A percentile compares a stretch with the other conserved stretches of the same genome.
These are phyloP conservation scores for Harringtonia aguacate DNA, from an alignment of 2,329 filamentous ascomycete species.

Conservation along the genomic window DNA sequence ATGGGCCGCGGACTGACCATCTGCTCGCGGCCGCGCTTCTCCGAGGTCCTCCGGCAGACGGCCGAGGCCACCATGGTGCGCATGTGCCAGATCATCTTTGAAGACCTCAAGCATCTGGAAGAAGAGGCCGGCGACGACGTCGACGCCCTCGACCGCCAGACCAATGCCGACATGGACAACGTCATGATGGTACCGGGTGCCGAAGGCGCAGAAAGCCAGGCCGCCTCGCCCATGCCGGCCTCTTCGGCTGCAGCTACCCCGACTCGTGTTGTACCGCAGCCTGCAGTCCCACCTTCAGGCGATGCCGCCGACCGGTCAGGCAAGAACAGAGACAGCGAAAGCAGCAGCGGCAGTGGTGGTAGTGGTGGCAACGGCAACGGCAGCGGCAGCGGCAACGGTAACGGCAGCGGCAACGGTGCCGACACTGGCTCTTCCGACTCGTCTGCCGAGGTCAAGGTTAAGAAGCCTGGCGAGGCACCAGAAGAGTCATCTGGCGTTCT, in stretches of 20 bases:
- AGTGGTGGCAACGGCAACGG: too few species aligned
- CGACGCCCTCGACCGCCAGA: constrained; percentile 54
- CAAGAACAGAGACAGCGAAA: not conserved
- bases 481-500: constrained; percentile 4
- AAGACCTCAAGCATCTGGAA: constrained; percentile 79
- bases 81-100: constrained; percentile 98
- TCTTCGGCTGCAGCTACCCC: too few species aligned
- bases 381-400: not conserved
- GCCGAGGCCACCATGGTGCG: constrained; percentile 96
- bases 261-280: too few species aligned
- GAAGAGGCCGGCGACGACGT: constrained; percentile 59
- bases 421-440: not conserved
- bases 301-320: too few species aligned
- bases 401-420: too few species aligned
- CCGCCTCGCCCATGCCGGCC: not conserved
- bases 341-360: too few species aligned
- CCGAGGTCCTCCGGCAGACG: constrained; percentile 78
- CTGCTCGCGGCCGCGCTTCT: constrained; percentile 88
- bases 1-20: constrained; percentile 97
- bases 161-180: constrained; percentile 58
- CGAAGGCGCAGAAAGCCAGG: constrained; percentile 39
- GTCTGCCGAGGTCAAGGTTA: not conserved
- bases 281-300: too few species aligned
- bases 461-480: constrained; percentile 2
- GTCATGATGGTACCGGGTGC: constrained; percentile 77